phyloP scores from a whole-genome alignment of 164 flowering plant genomes.

The Houttuynia cordata region DNA sequence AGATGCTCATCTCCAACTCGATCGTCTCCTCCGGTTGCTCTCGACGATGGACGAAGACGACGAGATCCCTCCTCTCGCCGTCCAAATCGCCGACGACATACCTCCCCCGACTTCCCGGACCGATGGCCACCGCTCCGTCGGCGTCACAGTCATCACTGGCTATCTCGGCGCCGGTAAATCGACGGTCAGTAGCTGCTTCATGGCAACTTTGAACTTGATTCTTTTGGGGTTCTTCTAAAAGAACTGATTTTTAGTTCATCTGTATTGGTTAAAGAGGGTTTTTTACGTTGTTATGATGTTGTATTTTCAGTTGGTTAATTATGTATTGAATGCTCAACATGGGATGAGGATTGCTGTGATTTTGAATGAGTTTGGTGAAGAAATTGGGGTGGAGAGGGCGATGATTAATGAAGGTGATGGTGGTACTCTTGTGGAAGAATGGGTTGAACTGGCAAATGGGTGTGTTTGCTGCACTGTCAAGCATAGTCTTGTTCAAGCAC shows the following conservation, averaged over 20 bases:
- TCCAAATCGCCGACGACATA: conserved; percentile 29
- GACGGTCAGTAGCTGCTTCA: conserved; percentile 15
- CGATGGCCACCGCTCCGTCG: conserved; percentile 30
- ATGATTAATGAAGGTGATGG: conserved; percentile 94
- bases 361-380: conserved; percentile 95
- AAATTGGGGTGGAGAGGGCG: conserved; percentile 92
- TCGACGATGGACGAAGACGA: too few relatives aligned
- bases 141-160: conserved; percentile 91
- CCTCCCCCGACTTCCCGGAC: background rate
- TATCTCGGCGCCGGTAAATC: conserved; percentile 95
- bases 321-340: conserved; percentile 66
- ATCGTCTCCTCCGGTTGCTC: too few relatives aligned
- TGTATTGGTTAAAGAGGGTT: too few relatives aligned
- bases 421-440: conserved; percentile 84
- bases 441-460: conserved; percentile 99
- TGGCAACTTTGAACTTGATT: background rate
- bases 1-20: too few relatives aligned
- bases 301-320: conserved; percentile 59
- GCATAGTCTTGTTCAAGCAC: conserved; percentile 91
- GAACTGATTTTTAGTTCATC: too few relatives aligned
- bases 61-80: conserved; percentile 46
- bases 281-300: background rate
- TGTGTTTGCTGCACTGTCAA: conserved; percentile 97
- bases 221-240: too few relatives aligned
- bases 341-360: conserved; percentile 95